These are phyloP conservation scores for Huntiella omanensis DNA, from an alignment of 2,329 filamentous ascomycete species.

Conservation along the genomic window DNA sequence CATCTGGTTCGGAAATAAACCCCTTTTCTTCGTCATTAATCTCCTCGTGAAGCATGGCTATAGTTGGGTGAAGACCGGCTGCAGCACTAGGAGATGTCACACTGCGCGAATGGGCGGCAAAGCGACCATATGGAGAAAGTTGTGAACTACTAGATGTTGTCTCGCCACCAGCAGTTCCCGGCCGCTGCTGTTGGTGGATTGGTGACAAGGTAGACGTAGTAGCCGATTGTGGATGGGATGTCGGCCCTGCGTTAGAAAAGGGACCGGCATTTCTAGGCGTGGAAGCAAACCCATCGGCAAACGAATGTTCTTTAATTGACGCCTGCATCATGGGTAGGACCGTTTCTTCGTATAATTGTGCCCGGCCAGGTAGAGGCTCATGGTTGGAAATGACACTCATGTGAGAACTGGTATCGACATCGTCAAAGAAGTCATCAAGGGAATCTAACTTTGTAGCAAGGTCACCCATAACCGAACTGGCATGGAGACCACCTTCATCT, in stretches of 20 bases:
- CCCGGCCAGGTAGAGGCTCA: constrained; percentile 34
- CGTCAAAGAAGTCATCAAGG: constrained; percentile 67
- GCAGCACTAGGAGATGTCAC: constrained; percentile 61
- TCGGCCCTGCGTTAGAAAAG: neutral
- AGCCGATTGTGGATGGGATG: constrained; percentile 54
- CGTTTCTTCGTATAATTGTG: constrained; percentile 80
- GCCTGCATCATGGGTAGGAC: constrained; percentile 58
- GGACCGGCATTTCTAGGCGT: neutral
- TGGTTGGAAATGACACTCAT: neutral
- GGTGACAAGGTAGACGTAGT: constrained; percentile 71
- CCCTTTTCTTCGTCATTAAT: constrained; percentile 64
- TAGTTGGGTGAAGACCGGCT: constrained; percentile 28
- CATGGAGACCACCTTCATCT: constrained; percentile 55
- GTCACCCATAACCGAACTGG: constrained; percentile 35
- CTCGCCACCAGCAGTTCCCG: constrained; percentile 11
- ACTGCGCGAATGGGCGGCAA: constrained; percentile 46
- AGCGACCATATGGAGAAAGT: neutral
- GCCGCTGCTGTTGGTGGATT: constrained; percentile 55
- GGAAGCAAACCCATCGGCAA: constrained; percentile 1
- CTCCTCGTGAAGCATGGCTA: constrained; percentile 25
- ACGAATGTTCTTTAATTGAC: neutral
- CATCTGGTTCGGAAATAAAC: constrained; percentile 61
- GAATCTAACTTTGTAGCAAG: constrained; percentile 65
- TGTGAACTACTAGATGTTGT: neutral
- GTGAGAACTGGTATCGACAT: constrained; percentile 35